Conservation (phyloP, 192 early-diverging fungal genomes). For the Backusella luteola region DNA sequence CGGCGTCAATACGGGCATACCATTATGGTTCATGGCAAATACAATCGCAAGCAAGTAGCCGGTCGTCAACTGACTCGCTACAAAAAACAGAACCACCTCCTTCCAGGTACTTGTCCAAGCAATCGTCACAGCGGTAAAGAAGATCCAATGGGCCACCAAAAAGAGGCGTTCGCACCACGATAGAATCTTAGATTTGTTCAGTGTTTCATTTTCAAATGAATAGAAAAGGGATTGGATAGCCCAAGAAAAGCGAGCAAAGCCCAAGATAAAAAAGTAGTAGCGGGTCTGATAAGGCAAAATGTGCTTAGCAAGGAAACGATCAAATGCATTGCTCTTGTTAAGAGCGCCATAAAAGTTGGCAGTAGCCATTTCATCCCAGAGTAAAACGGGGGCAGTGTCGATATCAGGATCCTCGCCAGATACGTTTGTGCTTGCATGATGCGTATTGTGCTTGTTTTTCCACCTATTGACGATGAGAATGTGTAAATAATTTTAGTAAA, state of each 20-base stretch:
- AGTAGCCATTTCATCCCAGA: slow-evolving; percentile 67
- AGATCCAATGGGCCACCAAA: slow-evolving; percentile 65
- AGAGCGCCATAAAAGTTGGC: slow-evolving; percentile 49
- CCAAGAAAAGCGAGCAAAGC: slow-evolving; percentile 76
- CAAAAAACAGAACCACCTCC: slow-evolving; percentile 58
- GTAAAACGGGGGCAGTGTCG: slow-evolving; percentile 75
- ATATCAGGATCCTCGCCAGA: slow-evolving; percentile 83
- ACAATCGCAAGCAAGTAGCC: slow-evolving; percentile 73
- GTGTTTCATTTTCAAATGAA: slow-evolving; percentile 44
- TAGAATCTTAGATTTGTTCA: slow-evolving; percentile 44
- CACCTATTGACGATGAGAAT: slow-evolving; percentile 43
- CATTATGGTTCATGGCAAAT: slow-evolving; percentile 82
- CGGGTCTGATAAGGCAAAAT: slow-evolving; percentile 48
- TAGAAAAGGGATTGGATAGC: slow-evolving; percentile 62
- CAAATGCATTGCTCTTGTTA: slow-evolving; percentile 43
- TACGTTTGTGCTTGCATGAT: slow-evolving; percentile 80
- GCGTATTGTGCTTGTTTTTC: slow-evolving; percentile 90
- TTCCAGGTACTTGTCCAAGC: slow-evolving; percentile 28
- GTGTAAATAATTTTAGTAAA: neutral
- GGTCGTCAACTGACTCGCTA: slow-evolving; percentile 60
- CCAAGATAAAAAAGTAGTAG: slow-evolving; percentile 74
- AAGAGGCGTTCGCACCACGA: slow-evolving; percentile 51
- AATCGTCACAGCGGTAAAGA: slow-evolving; percentile 59
- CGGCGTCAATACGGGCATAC: slow-evolving; percentile 73
- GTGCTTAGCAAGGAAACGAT: slow-evolving; percentile 60